Evolutionary conservation across 495 filamentous ascomycete genomes (phyloP).

Genomic region (Penicillium herquei): DNA sequence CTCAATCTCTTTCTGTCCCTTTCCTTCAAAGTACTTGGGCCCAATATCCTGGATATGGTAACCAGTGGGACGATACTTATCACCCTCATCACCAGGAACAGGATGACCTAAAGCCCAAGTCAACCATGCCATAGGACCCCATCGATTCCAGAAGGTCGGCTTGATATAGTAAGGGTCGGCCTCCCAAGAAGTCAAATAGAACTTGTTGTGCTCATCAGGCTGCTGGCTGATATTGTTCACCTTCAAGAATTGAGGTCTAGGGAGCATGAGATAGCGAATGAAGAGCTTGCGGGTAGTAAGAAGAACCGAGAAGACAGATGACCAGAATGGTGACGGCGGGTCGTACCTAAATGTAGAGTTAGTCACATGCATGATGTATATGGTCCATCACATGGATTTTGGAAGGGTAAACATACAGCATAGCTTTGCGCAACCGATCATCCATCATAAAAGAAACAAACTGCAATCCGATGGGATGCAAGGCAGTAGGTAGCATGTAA

Average conservation of each 20-base stretch:
- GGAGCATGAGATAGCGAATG: constrained; percentile 55
- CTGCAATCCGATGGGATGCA: constrained; percentile 49
- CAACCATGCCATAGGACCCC: constrained; percentile 54
- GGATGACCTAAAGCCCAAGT: constrained; percentile 54
- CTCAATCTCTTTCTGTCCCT: constrained; percentile 42
- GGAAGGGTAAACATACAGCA: constrained; percentile 49
- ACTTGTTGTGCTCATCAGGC: constrained; percentile 48
- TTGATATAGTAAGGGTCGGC: constrained; percentile 60
- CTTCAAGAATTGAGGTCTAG: constrained; percentile 49
- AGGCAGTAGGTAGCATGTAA: constrained; percentile 50
- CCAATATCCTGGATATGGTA: constrained; percentile 59
- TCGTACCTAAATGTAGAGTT: constrained; percentile 36
- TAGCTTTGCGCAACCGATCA: constrained; percentile 59
- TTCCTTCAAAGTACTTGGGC: constrained; percentile 54
- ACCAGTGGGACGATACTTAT: constrained; percentile 56
- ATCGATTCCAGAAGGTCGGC: constrained; percentile 60
- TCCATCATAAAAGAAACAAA: constrained; percentile 62
- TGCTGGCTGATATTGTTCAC: constrained; percentile 37
- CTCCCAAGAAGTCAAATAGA: constrained; percentile 49
- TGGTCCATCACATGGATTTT: not conserved
- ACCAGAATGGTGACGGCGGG: constrained; percentile 37
- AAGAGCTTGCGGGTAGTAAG: constrained; percentile 49
- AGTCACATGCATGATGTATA: not conserved
- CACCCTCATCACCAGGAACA: constrained; percentile 58
- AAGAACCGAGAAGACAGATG: constrained; percentile 36